These are phyloP conservation scores for Emericellopsis atlantica DNA, from an alignment of 2,329 filamentous ascomycete genomes.

Conservation along the genomic window DNA sequence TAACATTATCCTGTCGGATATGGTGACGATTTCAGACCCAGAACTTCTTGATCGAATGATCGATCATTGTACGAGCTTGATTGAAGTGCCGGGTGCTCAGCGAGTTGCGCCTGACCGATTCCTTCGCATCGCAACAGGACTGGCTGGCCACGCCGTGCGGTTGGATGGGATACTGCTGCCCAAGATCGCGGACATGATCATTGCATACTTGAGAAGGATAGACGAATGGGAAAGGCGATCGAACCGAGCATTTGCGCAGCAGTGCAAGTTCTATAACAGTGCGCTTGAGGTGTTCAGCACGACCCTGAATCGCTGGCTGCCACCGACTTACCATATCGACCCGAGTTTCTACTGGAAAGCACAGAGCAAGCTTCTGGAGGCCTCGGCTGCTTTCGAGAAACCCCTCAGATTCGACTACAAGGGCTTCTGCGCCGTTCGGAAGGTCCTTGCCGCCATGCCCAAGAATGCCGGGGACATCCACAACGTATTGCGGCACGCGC, in stretches of 20 bases:
- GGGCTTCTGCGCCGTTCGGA: conserved; percentile 41
- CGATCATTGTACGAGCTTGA: not conserved
- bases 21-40: not conserved
- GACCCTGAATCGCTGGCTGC: not conserved
- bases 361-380: conserved; percentile 31
- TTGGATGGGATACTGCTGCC: conserved; percentile 1
- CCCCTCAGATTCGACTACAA: conserved; percentile 35
- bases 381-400: conserved; percentile 33
- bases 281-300: not conserved
- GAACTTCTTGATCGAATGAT: not conserved
- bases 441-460: conserved; percentile 37
- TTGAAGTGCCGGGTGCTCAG: no score
- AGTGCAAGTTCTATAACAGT: conserved; percentile 2
- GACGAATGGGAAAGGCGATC: not conserved
- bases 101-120: no score
- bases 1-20: not conserved
- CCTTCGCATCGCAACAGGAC: not conserved
- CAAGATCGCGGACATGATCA: not conserved
- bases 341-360: conserved; percentile 5
- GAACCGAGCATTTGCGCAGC: conserved; percentile 1
- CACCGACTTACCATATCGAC: conserved; percentile 1
- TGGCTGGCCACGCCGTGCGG: not conserved
- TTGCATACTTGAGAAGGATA: conserved; percentile 3
- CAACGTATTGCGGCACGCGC: conserved; percentile 31
- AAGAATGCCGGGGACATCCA: conserved; percentile 38